Percentiles rank a stretch among this genome's conserved stretches.
These are phyloP conservation scores for Pleurotus salmoneostramineus DNA, from an alignment of 768 basidiomycete species.

Conservation along the genomic window DNA sequence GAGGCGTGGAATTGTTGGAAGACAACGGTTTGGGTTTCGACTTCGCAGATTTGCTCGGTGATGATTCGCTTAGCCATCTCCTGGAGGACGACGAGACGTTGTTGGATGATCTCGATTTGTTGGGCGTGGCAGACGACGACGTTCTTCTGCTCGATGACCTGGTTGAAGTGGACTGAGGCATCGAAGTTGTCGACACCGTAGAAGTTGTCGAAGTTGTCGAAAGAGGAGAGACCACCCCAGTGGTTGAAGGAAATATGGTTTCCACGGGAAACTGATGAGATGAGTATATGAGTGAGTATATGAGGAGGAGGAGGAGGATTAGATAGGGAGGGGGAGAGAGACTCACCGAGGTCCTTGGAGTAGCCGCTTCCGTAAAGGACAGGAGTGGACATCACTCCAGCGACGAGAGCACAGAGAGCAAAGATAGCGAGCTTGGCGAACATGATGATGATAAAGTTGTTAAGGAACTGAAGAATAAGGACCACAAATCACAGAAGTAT, in stretches of 20 bases:
- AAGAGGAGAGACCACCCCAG: conserved; percentile 28
- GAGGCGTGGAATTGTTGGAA: conserved; percentile 29
- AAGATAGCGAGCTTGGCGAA: conserved; percentile 5
- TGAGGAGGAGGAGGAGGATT: not conserved
- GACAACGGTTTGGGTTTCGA: conserved; percentile 31
- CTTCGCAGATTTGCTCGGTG: conserved; percentile 28
- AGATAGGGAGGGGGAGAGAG: not conserved
- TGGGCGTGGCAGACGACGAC: conserved; percentile 25
- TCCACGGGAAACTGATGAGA: conserved; percentile 4
- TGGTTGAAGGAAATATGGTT: conserved; percentile 25
- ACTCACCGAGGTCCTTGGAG: conserved; percentile 2
- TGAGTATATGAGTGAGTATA: not conserved
- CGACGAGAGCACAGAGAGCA: conserved; percentile 5
- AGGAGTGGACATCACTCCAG: conserved; percentile 8
- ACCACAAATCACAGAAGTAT: not conserved
- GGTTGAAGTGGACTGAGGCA: conserved; percentile 19
- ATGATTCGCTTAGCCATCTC: conserved; percentile 32
- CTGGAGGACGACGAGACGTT: conserved; percentile 28
- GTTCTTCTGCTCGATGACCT: conserved; percentile 20
- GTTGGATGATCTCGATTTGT: conserved; percentile 25
- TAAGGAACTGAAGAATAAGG: not conserved
- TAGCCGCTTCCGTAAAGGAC: conserved; percentile 6
- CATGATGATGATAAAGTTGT: conserved; percentile 4
- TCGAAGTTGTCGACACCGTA: conserved; percentile 32
- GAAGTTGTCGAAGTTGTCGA: conserved; percentile 32